phyloP scores from a whole-genome alignment of 139 green algal species.

The Dunaliella primolecta region DNA sequence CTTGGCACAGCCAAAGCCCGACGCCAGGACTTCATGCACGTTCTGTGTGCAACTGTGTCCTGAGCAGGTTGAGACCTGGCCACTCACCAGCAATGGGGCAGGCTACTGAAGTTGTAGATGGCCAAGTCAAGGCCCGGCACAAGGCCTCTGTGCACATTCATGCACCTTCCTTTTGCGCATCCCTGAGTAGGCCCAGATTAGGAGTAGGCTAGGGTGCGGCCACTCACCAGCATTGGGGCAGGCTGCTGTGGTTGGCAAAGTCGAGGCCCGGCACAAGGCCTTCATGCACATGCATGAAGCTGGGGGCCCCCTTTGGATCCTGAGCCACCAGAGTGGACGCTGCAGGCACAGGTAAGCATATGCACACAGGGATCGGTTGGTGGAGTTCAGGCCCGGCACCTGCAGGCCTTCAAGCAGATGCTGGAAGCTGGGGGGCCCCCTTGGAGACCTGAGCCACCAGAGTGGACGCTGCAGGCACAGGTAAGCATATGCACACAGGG shows the following conservation, averaged over 20 bases:
- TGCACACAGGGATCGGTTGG: too few species aligned
- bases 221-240: constrained; percentile 52
- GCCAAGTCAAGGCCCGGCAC: constrained; percentile 86
- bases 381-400: constrained; percentile 84
- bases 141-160: constrained; percentile 65
- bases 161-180: constrained; percentile 10
- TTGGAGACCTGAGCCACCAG: background rate
- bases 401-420: constrained; percentile 72
- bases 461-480: constrained; percentile 2
- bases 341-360: too few species aligned
- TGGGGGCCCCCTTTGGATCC: constrained; percentile 6
- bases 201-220: too few species aligned
- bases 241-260: constrained; percentile 75
- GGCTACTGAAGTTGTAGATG: constrained; percentile 82
- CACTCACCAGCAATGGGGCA: background rate
- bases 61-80: background rate
- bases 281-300: constrained; percentile 57
- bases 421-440: constrained; percentile 20
- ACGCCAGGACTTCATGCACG: background rate
- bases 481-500: too few species aligned
- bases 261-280: constrained; percentile 82
- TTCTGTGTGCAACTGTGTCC: background rate
- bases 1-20: background rate
- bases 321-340: background rate
- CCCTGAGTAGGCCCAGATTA: too few species aligned